These are phyloP conservation scores for Plasmodium ovale DNA, from an alignment of 169 alveolate genomes.

Conservation along the genomic window DNA sequence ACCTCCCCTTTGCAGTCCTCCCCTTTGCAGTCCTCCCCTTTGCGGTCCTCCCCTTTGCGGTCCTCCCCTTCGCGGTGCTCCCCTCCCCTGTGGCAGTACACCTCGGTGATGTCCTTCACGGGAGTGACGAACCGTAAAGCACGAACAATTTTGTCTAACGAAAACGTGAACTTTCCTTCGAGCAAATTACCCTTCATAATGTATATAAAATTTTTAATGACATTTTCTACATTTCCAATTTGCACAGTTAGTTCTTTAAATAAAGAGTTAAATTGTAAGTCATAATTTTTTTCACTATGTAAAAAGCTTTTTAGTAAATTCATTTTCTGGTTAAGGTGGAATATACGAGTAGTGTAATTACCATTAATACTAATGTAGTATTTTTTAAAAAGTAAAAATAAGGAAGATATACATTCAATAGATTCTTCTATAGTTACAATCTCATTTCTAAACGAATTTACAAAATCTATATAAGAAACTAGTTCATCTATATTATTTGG, in stretches of 20 bases:
- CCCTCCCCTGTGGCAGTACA: not conserved
- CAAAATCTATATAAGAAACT: constrained; percentile 34
- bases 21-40: not conserved
- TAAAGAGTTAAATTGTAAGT: constrained; percentile 6
- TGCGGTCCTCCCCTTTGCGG: not conserved
- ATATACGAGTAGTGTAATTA: constrained; percentile 32
- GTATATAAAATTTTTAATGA: constrained; percentile 4
- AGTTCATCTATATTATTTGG: constrained; percentile 19
- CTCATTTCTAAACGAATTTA: not conserved
- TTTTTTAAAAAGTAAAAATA: constrained; percentile 38
- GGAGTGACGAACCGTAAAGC: not conserved
- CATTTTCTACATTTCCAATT: constrained; percentile 19
- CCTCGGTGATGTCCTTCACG: not conserved
- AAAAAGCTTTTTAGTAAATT: constrained; percentile 22
- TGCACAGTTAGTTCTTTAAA: constrained; percentile 9
- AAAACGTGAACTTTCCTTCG: not conserved
- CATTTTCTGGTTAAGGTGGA: constrained; percentile 55
- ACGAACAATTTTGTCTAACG: not conserved
- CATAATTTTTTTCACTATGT: constrained; percentile 33
- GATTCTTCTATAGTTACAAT: constrained; percentile 40
- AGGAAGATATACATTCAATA: constrained; percentile 43
- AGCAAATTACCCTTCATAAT: constrained; percentile 5
- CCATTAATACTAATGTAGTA: constrained; percentile 59
- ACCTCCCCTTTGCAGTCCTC: not conserved
- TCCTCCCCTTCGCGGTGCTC: not conserved